Base-by-base conservation (phyloP, 208 protist genomes). In the Trypanosoma rangeli region DNA sequence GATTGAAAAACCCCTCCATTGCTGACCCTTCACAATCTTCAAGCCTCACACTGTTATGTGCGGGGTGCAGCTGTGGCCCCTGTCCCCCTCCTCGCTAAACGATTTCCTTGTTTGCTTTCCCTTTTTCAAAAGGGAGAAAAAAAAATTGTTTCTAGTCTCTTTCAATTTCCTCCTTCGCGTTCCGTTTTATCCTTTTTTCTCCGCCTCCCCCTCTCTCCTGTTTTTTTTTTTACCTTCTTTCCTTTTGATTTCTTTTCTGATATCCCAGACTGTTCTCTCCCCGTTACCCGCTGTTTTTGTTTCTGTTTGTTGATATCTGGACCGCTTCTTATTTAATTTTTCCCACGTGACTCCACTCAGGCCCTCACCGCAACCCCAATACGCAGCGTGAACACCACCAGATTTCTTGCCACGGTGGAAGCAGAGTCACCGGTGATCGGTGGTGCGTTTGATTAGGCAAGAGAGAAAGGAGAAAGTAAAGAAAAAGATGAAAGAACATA, bases 1-100 rank as follows among this genome's bases (percentile, higher is more conserved):
- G 70, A 24, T 63, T 60, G 33, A 84, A 68, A 59, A 79, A 70
- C 7, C 77, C 53, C 16, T 84, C 79, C 79, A 84, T 82, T 82
- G 22, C n/a, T n/a, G 12, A n/a, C 26, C 33, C 37, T 15, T 57
- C 49, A 22, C 33, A 5, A 8, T 65, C 9, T 42, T 1, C 18
- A 0, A 31, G 22, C 48, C 44, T 56, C 33, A 9, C 59, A 28
- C 24, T 58, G 13, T 64, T 73, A 5, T 54, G 48, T 73, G 42
- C 49, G 16, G 46, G 57, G 58, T 64, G 29, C 52, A 31, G 15
- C 31, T 65, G n/a, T 56, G 24, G 44, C n/a, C 50, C 18, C 13
- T 58, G 16, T 46, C 13, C 42, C 31, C 10, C 28, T 54, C 35
- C 24, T 68, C 16, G 0, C 44, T 69, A 31, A 39, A 5, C 22